Evolutionary conservation across 495 filamentous ascomycete genomes (phyloP).

Genomic region (Acidomyces sp.): DNA sequence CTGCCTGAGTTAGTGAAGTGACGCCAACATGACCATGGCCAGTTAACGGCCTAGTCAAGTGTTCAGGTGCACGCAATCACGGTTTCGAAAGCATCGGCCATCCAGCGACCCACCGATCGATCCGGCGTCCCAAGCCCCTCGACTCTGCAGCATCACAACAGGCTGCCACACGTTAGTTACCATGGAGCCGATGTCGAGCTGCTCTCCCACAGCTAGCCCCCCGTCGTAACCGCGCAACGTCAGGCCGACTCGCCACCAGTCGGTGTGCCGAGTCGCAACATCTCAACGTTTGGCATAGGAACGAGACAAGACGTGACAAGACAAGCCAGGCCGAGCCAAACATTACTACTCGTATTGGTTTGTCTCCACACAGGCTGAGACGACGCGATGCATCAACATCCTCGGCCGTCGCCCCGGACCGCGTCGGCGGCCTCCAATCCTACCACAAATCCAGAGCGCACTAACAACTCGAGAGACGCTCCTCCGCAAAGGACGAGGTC

Average conservation of each 20-base stretch:
- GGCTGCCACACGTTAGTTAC: background rate
- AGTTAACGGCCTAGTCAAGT: no score
- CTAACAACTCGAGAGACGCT: slow-evolving; percentile 58
- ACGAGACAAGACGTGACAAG: no score
- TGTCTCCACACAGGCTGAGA: background rate
- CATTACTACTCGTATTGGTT: background rate
- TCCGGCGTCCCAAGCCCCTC: no score
- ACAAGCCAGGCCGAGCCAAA: background rate
- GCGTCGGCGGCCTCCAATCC: slow-evolving; percentile 53
- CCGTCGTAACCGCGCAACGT: background rate
- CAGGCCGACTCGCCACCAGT: background rate
- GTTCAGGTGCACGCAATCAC: no score
- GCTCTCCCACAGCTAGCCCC: background rate
- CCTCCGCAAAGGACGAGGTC: slow-evolving; percentile 12
- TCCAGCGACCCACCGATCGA: no score
- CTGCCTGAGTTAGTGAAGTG: no score
- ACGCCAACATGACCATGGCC: no score
- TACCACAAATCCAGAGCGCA: slow-evolving; percentile 52
- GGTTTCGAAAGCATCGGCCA: no score
- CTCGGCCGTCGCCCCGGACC: slow-evolving; percentile 52
- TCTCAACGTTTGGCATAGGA: background rate
- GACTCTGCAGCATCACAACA: background rate
- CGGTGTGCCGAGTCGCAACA: background rate
- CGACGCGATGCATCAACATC: slow-evolving; percentile 65
- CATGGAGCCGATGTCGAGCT: slow-evolving; percentile 2